Evolutionary conservation across 495 filamentous ascomycete species (phyloP), one percentile per base, ranked within the genome.

Genomic region (Neurospora sp.): DNA sequence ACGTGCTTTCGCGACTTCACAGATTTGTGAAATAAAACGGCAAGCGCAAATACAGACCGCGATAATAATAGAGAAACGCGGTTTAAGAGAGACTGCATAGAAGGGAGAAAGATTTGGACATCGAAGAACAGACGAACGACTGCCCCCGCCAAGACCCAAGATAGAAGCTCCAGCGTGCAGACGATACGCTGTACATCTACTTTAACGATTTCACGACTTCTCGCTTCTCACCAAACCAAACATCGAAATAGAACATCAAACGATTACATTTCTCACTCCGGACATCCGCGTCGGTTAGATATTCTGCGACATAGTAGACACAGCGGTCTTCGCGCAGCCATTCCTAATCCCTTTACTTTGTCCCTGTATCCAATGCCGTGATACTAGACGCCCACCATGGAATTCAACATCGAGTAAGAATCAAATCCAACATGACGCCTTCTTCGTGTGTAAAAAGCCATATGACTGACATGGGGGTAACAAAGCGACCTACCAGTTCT

Each of bases 401-500:
- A 91, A 88, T 98, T 98, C 87, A 92, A 93, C 76, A 98, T 98
- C 76, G 96, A 97, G 79, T 82, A 76, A 38, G 80, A 59, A 4
- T 18, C 14, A 3, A 9, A 0, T 9, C 20, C 27, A n/a, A 10
- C 0, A 22, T 6, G 35, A 22, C 9, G 31, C 12, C 7, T 53
- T 70, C 18, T 18, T 11, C 5, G 46, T 14, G 0, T 14, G 20
- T 27, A 12, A 59, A 59, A 27, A 27, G 10, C 11, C 48, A 72
- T 48, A 14, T 70, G 77, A 37, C 71, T 78, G 37, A 78, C 69
- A 40, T 35, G 27, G 0, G 5, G 14, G 5, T 42, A 37, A 8
- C 10, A 69, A 42, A 96, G 93, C 82, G 94, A 97, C 75, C 88
- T 99, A 68, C 92, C 93, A 69, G 90, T 99, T 73, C 90, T 99